Evolutionary conservation across 495 filamentous ascomycete species (phyloP), one percentile per base, ranked within the genome.

Genomic region (Talaromyces adpressus): DNA sequence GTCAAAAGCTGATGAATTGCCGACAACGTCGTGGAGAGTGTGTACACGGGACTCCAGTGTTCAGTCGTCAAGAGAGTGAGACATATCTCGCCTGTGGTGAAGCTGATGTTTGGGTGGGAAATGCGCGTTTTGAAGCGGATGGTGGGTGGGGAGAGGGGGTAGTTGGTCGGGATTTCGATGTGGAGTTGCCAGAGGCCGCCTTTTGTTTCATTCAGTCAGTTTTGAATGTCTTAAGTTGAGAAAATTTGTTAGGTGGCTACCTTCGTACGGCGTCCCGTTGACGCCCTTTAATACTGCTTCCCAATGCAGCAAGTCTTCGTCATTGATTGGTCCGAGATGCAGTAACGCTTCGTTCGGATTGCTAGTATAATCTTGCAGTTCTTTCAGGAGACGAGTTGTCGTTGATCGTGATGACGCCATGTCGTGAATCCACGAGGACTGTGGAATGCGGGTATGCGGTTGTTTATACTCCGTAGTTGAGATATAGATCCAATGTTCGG

Each of bases 81-180:
- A 69, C 94, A 98, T 72, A 98, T 94, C 72, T 97, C 91, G 68
- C 94, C 94, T 4, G 87, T 92, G 66, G 80, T 79, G 70, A 91
- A 87, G 63, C 82, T 81, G 25, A 97, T 83, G 75, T 97, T 97
- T 9, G 93, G 87, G 75, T 97, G 93, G 68, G 89, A 92, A 67
- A 94, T 86, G 57, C 83, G 84, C 29, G 91, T 98, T 1, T 79
- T 74, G 78, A 98, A 98, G 49, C 66, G 78, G 65, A 98, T 89
- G 11, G 74, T 79, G 0, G 94, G 94, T 7, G 94, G 90, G 3
- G 81, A 64, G 41, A 87, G 77, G 0, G 94, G 94, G 79, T 98
- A 98, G 57, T 81, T 86, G 0, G 82, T 63, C 0, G 94, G 93
- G 68, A 97, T 83, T 59, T 72, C 68, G 76, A 98, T 91, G 73